Evolutionary conservation across 805 yeast species (phyloP).

Genomic region (Wickerhamiella australiensis): DNA sequence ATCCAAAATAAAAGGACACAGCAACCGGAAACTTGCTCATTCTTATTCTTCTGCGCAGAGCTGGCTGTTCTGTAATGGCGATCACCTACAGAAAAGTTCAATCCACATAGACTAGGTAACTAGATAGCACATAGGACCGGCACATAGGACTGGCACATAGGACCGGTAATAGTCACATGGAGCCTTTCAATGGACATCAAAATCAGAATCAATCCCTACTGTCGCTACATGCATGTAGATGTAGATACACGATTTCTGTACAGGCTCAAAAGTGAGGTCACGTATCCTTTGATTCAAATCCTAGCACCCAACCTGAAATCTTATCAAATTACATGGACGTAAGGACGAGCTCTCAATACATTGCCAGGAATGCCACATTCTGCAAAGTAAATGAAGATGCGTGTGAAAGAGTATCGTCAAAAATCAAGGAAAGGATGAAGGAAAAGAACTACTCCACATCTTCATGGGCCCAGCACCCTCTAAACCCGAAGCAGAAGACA

Average conservation of each 20-base stretch:
- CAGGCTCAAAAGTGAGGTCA: not conserved
- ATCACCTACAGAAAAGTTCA: too few species aligned
- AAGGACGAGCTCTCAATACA: constrained; percentile 22
- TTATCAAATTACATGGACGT: constrained; percentile 24
- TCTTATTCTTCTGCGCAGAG: too few species aligned
- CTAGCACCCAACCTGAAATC: not conserved
- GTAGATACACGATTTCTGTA: too few species aligned
- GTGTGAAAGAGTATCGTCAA: constrained; percentile 27
- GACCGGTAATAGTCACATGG: too few species aligned
- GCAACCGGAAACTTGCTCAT: too few species aligned
- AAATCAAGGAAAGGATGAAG: constrained; percentile 24
- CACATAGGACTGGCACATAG: too few species aligned
- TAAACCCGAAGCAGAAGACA: constrained; percentile 25
- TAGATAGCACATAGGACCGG: too few species aligned
- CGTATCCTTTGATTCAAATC: not conserved
- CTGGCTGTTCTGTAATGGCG: too few species aligned
- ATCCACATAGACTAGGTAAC: too few species aligned
- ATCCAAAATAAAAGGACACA: too few species aligned
- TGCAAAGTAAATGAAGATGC: constrained; percentile 24
- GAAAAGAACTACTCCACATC: constrained; percentile 25
- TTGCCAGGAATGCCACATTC: constrained; percentile 23
- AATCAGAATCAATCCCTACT: too few species aligned
- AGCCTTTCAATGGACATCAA: too few species aligned
- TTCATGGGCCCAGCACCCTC: constrained; percentile 30
- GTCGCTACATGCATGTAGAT: not conserved